Evolutionary conservation across 192 early-diverging fungal species (phyloP).

Genomic region (Backusella circina): DNA sequence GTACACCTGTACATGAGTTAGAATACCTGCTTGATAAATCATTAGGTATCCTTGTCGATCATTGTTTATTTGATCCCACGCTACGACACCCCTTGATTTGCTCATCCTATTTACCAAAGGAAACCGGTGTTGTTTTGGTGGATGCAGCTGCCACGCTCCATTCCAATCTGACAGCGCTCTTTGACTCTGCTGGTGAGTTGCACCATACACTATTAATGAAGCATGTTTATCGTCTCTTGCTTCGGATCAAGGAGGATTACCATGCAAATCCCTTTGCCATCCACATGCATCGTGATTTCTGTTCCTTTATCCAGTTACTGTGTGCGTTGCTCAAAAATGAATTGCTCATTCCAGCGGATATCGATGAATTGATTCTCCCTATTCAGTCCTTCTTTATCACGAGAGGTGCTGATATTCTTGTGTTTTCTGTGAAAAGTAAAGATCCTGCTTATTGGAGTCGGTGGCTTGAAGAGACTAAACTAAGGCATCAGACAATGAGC

Average conservation of each 20-base stretch:
- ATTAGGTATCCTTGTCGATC: conserved; percentile 3
- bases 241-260: not conserved
- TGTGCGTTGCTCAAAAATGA: conserved; percentile 7
- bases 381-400: conserved; percentile 1
- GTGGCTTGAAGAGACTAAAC: not conserved
- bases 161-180: not conserved
- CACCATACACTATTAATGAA: not conserved
- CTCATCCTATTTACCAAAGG: not conserved
- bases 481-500: not conserved
- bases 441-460: not conserved
- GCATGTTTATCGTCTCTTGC: not conserved
- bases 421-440: not conserved
- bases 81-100: not conserved
- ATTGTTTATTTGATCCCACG: conserved; percentile 3
- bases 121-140: not conserved
- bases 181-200: not conserved
- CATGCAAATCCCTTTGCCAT: not conserved
- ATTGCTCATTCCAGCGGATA: not conserved
- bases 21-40: conserved; percentile 15
- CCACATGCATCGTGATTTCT: not conserved
- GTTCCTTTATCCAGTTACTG: not conserved
- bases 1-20: not conserved
- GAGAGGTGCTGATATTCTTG: not conserved
- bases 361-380: not conserved
- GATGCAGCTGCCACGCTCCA: not conserved